phyloP scores from a whole-genome alignment of 208 protist genomes.

The Histomonas meleagridis region DNA sequence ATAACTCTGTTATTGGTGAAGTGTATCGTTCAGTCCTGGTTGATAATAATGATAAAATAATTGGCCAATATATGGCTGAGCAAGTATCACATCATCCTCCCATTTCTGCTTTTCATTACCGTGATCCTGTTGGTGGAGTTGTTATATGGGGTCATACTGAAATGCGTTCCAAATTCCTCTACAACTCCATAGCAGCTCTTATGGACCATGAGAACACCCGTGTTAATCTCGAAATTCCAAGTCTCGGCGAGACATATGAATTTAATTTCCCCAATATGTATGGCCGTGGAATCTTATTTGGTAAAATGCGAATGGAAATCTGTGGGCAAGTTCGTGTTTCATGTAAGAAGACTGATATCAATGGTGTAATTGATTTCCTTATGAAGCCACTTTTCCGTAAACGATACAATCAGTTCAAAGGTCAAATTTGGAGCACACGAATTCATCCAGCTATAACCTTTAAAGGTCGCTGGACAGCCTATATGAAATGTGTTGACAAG shows the following conservation, averaged over 20 bases:
- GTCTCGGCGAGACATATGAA: neutral
- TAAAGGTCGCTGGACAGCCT: neutral
- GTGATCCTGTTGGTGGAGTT: neutral
- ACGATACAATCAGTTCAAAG: neutral
- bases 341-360: neutral
- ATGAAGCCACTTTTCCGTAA: neutral
- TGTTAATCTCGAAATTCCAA: neutral
- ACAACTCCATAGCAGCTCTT: neutral
- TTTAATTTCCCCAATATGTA: constrained; percentile 29
- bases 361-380: neutral
- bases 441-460: neutral
- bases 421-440: neutral
- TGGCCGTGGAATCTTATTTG: neutral
- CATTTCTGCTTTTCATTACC: constrained; percentile 58
- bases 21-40: constrained; percentile 53
- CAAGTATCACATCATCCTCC: constrained; percentile 71
- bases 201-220: neutral
- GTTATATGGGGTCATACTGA: neutral
- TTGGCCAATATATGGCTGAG: constrained; percentile 43
- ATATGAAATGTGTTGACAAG: neutral
- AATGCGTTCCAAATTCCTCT: neutral
- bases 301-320: neutral
- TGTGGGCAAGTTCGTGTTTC: neutral
- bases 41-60: constrained; percentile 47
- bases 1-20: constrained; percentile 71